phyloP scores from a whole-genome alignment of 352 stramenopile species.

The Phytopythium montanum region DNA sequence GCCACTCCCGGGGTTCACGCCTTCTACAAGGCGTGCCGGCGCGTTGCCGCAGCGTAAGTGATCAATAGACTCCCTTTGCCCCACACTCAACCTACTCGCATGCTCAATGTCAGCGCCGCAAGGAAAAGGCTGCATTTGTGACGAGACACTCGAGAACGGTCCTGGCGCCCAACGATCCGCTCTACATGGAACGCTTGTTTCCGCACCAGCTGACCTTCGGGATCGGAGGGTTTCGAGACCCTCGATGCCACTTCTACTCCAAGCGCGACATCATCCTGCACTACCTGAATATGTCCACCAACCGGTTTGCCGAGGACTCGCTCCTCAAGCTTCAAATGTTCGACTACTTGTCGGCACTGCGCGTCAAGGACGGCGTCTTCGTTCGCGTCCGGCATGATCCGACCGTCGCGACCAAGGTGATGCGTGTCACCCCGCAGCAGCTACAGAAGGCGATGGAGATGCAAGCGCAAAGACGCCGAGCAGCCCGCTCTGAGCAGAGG shows the following conservation, averaged over 20 bases:
- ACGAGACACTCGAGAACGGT: conserved; percentile 5
- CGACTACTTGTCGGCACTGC: conserved; percentile 12
- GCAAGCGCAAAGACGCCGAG: neutral
- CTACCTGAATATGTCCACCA: conserved; percentile 22
- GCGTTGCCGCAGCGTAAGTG: no score
- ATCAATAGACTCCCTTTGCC: no score
- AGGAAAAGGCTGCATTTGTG: no score
- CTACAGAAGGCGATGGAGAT: neutral
- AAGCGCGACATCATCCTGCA: conserved; percentile 18
- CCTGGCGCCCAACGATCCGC: conserved; percentile 10
- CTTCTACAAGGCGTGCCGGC: no score
- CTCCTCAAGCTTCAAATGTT: conserved; percentile 27
- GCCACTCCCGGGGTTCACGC: no score
- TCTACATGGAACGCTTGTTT: conserved; percentile 22
- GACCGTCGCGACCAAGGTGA: conserved; percentile 1
- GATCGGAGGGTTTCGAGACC: conserved; percentile 11
- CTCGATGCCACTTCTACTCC: conserved; percentile 12
- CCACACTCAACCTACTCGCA: no score
- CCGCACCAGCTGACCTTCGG: conserved; percentile 20
- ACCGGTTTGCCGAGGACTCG: conserved; percentile 18
- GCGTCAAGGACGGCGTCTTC: conserved; percentile 17
- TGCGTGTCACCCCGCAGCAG: conserved; percentile 12
- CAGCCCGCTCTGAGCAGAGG: neutral
- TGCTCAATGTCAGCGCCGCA: no score
- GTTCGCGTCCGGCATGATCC: conserved; percentile 15